Percentiles rank a stretch among this genome's conserved stretches.
Evolutionary conservation across 345 rosid genomes (phyloP).

Genomic region (Arabis hirsuta): DNA sequence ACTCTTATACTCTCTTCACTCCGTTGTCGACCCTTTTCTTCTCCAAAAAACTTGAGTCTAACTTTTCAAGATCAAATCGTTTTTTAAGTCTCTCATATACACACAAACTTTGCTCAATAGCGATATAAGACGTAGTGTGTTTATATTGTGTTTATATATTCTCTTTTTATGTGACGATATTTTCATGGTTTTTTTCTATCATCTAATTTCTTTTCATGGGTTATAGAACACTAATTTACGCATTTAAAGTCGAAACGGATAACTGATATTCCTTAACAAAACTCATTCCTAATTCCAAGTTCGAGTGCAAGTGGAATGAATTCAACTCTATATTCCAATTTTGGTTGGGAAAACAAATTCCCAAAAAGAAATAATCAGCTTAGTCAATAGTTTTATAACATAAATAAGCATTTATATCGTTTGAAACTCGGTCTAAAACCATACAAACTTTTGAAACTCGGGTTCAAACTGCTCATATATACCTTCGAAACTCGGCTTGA

Average conservation of each 20-base stretch:
- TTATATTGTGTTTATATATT: neutral
- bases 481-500: too few relatives aligned
- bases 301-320: too few relatives aligned
- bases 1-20: slow-evolving; percentile 56
- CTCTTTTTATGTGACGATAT: neutral
- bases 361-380: too few relatives aligned
- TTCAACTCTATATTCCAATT: too few relatives aligned
- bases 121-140: neutral
- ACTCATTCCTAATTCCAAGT: too few relatives aligned
- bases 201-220: neutral
- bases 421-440: too few relatives aligned
- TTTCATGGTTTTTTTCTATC: neutral
- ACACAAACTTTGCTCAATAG: slow-evolving; percentile 1
- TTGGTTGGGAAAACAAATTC: too few relatives aligned
- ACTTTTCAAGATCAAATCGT: neutral
- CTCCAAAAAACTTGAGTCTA: slow-evolving; percentile 48
- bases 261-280: neutral
- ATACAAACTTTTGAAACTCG: too few relatives aligned
- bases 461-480: too few relatives aligned
- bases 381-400: too few relatives aligned
- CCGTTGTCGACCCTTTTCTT: slow-evolving; percentile 58
- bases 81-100: neutral
- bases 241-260: neutral
- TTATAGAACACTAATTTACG: neutral
- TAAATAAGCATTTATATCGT: too few relatives aligned